Conservation (phyloP, 495 filamentous ascomycete species). For the Hypoxylon fuscum region DNA sequence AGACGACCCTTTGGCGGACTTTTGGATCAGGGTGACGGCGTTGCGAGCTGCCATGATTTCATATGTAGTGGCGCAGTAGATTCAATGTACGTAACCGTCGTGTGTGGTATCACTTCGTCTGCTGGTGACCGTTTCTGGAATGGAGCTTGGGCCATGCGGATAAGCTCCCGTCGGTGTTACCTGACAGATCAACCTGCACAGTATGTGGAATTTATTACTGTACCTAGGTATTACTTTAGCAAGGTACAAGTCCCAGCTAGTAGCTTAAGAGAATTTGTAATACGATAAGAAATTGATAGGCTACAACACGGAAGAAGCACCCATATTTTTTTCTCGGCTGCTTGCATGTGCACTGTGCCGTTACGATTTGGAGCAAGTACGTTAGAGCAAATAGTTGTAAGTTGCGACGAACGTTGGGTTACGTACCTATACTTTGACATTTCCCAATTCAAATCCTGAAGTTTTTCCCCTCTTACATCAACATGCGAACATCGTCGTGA, state of each 20-base stretch:
- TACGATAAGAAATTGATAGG: too few species aligned
- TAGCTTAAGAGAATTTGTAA: too few species aligned
- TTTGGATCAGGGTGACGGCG: slow-evolving; percentile 44
- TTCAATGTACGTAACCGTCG: background rate
- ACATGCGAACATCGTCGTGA: slow-evolving; percentile 23
- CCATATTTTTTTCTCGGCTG: too few species aligned
- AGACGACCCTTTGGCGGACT: slow-evolving; percentile 37
- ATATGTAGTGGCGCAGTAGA: background rate
- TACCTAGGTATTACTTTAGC: too few species aligned
- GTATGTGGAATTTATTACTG: background rate
- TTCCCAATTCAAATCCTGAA: background rate
- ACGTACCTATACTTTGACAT: background rate
- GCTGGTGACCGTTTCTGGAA: background rate
- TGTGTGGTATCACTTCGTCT: background rate
- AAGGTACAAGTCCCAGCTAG: too few species aligned
- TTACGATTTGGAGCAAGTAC: too few species aligned
- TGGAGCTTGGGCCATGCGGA: background rate
- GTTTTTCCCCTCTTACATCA: background rate
- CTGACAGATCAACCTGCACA: background rate
- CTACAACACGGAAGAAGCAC: too few species aligned
- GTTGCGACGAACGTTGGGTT: too few species aligned
- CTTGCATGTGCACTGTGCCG: too few species aligned
- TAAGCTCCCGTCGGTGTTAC: too few species aligned
- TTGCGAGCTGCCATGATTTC: slow-evolving; percentile 38
- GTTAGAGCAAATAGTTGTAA: too few species aligned